Evolutionary conservation across 768 basidiomycete genomes (phyloP).

Genomic region (Rhodotorula paludigena): DNA sequence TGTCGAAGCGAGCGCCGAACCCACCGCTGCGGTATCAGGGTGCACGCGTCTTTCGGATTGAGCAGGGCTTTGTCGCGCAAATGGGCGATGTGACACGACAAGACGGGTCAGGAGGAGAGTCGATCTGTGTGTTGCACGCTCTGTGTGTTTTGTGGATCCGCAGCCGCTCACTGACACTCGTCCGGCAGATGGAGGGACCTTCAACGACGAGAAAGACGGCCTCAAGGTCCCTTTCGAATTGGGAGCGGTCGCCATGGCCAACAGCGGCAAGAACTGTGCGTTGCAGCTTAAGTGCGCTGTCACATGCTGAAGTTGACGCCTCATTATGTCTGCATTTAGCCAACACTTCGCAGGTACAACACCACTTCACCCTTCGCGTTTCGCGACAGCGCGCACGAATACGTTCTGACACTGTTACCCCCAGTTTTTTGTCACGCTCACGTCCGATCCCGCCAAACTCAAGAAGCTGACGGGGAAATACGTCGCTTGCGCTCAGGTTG

Average conservation of each 20-base stretch:
- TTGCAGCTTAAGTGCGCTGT: too few relatives aligned
- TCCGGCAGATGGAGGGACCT: constrained; percentile 51
- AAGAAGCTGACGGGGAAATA: constrained; percentile 56
- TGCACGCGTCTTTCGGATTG: constrained; percentile 53
- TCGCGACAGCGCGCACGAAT: background rate
- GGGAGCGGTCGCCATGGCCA: constrained; percentile 57
- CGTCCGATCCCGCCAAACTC: constrained; percentile 50
- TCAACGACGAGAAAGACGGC: constrained; percentile 56
- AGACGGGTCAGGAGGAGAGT: constrained; percentile 58
- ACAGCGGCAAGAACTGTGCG: constrained; percentile 53
- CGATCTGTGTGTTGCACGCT: constrained; percentile 43
- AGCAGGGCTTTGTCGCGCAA: constrained; percentile 55
- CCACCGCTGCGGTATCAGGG: constrained; percentile 52
- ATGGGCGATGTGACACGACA: constrained; percentile 57
- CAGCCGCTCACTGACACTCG: background rate
- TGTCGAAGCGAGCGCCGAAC: constrained; percentile 53
- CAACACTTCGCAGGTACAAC: constrained; percentile 38
- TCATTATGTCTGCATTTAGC: background rate
- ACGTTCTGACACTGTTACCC: constrained; percentile 32
- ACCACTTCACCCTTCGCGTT: background rate
- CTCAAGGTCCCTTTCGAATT: constrained; percentile 50
- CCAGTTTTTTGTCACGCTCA: constrained; percentile 56
- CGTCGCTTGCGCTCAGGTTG: constrained; percentile 52
- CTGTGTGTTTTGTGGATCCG: background rate
- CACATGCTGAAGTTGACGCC: too few relatives aligned